Evolutionary conservation across 2,329 filamentous ascomycete genomes (phyloP).

Genomic region (Aspergillus awamori): DNA sequence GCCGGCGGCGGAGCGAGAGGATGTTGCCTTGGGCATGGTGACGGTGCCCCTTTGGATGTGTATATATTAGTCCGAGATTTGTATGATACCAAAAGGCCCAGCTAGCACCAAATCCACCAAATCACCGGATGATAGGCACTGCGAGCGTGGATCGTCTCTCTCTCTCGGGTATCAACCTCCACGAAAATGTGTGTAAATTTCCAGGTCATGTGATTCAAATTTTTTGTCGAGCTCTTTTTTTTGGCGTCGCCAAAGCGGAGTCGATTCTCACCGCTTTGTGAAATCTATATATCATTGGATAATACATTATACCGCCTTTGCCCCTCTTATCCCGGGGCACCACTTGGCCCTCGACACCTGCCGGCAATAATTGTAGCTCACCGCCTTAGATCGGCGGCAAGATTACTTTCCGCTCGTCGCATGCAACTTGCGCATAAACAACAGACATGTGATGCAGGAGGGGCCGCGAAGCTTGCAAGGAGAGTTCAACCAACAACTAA

Average conservation of each 20-base stretch:
- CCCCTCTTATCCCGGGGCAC: slow-evolving; percentile 12
- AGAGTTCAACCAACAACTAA: background rate
- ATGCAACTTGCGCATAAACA: background rate
- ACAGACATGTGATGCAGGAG: background rate
- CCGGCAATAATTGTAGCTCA: slow-evolving; percentile 13
- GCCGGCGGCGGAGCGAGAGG: slow-evolving; percentile 57
- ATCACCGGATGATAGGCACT: background rate
- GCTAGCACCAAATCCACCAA: background rate
- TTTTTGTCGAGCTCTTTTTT: slow-evolving; percentile 35
- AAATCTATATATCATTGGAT: slow-evolving; percentile 8
- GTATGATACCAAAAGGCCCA: background rate
- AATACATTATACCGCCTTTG: background rate
- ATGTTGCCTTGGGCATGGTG: slow-evolving; percentile 77
- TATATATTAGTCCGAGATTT: background rate
- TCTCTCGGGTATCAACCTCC: slow-evolving; percentile 11
- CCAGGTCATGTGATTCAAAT: slow-evolving; percentile 36
- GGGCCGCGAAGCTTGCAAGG: background rate
- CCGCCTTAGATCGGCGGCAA: slow-evolving; percentile 11
- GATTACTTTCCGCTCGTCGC: background rate
- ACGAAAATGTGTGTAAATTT: slow-evolving; percentile 39
- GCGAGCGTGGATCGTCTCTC: background rate
- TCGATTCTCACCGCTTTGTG: slow-evolving; percentile 22
- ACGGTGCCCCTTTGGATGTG: background rate
- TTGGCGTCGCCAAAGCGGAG: slow-evolving; percentile 6
- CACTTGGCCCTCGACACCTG: slow-evolving; percentile 8